These are phyloP conservation scores for Colletotrichum spaethianum DNA, from an alignment of 2,329 filamentous ascomycete species.

Conservation along the genomic window DNA sequence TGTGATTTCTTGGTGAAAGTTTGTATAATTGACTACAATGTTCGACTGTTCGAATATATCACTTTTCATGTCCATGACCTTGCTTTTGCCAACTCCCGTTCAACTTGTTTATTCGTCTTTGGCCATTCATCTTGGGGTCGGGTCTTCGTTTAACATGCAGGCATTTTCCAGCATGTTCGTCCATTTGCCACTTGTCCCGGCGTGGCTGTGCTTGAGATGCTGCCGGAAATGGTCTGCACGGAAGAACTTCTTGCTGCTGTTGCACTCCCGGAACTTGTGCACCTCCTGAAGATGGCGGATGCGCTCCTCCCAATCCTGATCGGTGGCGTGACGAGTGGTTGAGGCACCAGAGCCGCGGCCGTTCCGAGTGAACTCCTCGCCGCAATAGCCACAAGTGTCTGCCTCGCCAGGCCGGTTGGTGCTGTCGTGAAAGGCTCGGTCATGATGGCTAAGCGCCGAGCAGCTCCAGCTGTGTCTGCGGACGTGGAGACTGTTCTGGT, in stretches of 20 bases:
- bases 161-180: slow-evolving; percentile 98
- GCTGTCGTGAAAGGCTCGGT: slow-evolving; percentile 90
- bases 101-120: no score
- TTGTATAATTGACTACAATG: no score
- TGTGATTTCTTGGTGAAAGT: no score
- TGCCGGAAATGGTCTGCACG: slow-evolving; percentile 98
- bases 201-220: slow-evolving; percentile 97
- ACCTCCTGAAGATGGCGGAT: slow-evolving; percentile 89
- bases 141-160: slow-evolving; percentile 92
- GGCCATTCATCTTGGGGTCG: slow-evolving; percentile 56
- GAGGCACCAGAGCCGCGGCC: slow-evolving; percentile 58
- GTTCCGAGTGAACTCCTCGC: slow-evolving; percentile 82
- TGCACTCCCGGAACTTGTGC: slow-evolving; percentile 98
- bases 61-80: no score
- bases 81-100: no score
- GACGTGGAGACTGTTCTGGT: slow-evolving; percentile 95
- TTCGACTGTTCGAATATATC: no score
- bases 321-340: slow-evolving; percentile 69
- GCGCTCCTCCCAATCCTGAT: slow-evolving; percentile 89
- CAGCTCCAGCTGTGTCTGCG: slow-evolving; percentile 97
- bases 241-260: slow-evolving; percentile 98
- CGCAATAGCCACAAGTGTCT: slow-evolving; percentile 95
- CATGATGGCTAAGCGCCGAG: slow-evolving; percentile 82
- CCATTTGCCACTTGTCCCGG: slow-evolving; percentile 97
- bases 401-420: slow-evolving; percentile 74